Evolutionary conservation across 768 basidiomycete genomes (phyloP).

Genomic region (Pleurotus ostreatus): DNA sequence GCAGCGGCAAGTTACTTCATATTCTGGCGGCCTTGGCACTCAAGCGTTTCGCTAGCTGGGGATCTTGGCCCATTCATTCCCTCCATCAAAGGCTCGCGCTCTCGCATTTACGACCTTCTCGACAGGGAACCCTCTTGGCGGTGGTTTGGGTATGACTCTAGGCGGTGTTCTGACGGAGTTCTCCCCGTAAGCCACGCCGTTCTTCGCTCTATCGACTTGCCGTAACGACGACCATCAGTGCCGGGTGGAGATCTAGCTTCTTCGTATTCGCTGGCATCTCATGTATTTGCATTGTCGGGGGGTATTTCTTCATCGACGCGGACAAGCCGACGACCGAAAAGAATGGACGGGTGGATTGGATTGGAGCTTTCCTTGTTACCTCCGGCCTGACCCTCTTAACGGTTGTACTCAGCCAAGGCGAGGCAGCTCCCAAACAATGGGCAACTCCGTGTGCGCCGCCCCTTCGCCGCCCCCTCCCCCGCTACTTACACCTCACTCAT

Average conservation of each 20-base stretch:
- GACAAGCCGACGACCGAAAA: constrained; percentile 43
- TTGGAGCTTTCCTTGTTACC: constrained; percentile 64
- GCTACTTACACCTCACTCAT: constrained; percentile 14
- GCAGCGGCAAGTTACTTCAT: constrained; percentile 48
- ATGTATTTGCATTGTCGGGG: constrained; percentile 46
- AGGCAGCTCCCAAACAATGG: constrained; percentile 58
- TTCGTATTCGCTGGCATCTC: constrained; percentile 60
- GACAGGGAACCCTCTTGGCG: constrained; percentile 82
- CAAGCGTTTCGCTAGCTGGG: constrained; percentile 48
- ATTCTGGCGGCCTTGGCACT: neutral
- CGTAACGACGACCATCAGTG: constrained; percentile 18
- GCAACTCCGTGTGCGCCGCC: constrained; percentile 32
- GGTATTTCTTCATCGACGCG: constrained; percentile 53
- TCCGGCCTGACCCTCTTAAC: constrained; percentile 64
- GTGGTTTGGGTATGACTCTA: constrained; percentile 60
- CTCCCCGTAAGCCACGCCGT: constrained; percentile 26
- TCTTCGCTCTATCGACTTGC: neutral
- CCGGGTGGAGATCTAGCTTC: constrained; percentile 64
- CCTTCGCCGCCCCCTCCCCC: neutral
- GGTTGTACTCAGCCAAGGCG: constrained; percentile 70
- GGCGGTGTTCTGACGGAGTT: constrained; percentile 71
- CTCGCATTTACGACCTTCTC: constrained; percentile 81
- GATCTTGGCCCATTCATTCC: constrained; percentile 78
- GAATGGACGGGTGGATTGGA: constrained; percentile 66
- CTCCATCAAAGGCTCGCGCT: constrained; percentile 59